A percentile compares a stretch with the other conserved stretches of the same genome.
phyloP scores from a whole-genome alignment of 305 asterid species.

The Solanum hybrid region DNA sequence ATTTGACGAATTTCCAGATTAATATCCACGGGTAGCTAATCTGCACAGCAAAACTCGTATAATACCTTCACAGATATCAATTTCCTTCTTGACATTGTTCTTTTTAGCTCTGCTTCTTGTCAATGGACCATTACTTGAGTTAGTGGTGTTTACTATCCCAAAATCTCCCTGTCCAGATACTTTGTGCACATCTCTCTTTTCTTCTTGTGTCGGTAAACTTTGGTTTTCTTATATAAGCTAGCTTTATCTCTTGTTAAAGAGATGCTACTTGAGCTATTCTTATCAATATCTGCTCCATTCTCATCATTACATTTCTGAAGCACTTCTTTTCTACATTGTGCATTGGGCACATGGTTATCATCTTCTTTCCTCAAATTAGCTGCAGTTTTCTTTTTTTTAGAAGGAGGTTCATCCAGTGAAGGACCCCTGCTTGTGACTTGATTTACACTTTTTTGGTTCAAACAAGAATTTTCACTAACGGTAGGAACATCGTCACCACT shows the following conservation, averaged over 20 bases:
- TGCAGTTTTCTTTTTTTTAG: background rate
- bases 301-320: background rate
- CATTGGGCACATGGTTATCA: background rate
- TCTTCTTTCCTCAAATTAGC: slow-evolving; percentile 9
- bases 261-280: background rate
- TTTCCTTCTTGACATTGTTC: background rate
- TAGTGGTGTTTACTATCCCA: background rate
- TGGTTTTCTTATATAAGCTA: background rate
- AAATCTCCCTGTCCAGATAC: background rate
- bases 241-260: slow-evolving; percentile 10
- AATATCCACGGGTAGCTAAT: background rate
- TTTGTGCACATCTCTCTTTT: background rate
- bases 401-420: slow-evolving; percentile 1
- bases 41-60: background rate
- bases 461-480: background rate
- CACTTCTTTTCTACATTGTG: background rate
- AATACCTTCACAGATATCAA: background rate
- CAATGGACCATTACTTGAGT: slow-evolving; percentile 18
- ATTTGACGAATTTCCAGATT: background rate
- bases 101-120: slow-evolving; percentile 31
- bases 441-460: slow-evolving; percentile 2
- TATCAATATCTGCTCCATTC: background rate
- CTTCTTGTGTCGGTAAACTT: background rate
- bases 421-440: background rate
- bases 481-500: slow-evolving; percentile 4